A percentile compares a stretch with the other conserved stretches of the same genome.
phyloP scores from a whole-genome alignment of 495 filamentous ascomycete species.

The Penicillium fimorum region DNA sequence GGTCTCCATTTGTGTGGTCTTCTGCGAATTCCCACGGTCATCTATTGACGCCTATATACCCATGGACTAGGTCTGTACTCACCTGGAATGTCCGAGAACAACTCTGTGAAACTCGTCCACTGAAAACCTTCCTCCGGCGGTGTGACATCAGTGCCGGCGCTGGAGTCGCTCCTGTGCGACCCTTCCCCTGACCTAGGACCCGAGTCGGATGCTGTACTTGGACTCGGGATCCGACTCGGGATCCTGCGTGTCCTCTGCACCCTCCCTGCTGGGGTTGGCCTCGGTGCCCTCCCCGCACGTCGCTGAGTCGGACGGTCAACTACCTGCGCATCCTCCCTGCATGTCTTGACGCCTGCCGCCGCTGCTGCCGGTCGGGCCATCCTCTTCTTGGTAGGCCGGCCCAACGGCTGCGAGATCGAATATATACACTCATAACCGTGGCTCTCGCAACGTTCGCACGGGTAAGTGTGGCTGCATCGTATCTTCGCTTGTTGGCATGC shows the following conservation, averaged over 20 bases:
- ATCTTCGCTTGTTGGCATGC: slow-evolving; percentile 50
- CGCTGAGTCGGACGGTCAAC: slow-evolving; percentile 17
- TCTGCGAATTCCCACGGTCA: neutral
- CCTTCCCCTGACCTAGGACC: neutral
- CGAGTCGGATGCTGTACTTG: neutral
- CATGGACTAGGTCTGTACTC: neutral
- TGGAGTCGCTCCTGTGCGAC: neutral
- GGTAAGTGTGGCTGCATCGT: slow-evolving; percentile 46
- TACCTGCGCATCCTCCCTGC: slow-evolving; percentile 3
- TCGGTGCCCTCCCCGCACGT: neutral
- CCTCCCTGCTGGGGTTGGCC: neutral
- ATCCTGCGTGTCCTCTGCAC: neutral
- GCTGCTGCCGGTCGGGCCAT: slow-evolving; percentile 4
- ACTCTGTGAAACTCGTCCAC: neutral
- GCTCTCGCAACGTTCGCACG: slow-evolving; percentile 44
- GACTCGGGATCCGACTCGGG: neutral
- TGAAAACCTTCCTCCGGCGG: neutral
- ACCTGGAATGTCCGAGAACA: slow-evolving; percentile 1
- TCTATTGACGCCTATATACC: neutral
- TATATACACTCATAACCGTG: slow-evolving; percentile 46
- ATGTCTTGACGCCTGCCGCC: neutral
- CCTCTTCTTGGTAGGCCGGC: slow-evolving; percentile 44
- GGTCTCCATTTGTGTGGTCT: neutral
- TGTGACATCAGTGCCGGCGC: slow-evolving; percentile 3
- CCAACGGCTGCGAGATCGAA: slow-evolving; percentile 45